Evolutionary conservation across 2,329 filamentous ascomycete genomes (phyloP).

Genomic region (Colletotrichum trifolii): DNA sequence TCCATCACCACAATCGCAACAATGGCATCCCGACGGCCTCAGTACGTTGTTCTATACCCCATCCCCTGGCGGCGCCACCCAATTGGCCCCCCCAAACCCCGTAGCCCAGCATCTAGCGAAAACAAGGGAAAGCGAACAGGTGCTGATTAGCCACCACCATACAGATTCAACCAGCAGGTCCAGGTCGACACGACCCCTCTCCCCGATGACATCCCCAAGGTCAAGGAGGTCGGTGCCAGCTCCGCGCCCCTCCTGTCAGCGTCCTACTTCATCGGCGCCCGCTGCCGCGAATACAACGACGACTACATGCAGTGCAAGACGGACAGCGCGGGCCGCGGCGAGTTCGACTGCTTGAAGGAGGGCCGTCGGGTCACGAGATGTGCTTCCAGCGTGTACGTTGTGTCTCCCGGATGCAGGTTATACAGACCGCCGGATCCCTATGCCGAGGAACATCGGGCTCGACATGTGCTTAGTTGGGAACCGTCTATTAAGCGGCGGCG

Average conservation of each 20-base stretch:
- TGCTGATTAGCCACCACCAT: not conserved
- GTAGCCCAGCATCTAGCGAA: not conserved
- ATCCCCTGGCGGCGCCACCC: not conserved
- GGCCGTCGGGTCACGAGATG: conserved; percentile 96
- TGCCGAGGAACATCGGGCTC: too few relatives aligned
- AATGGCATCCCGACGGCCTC: conserved; percentile 56
- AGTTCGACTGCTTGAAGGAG: conserved; percentile 95
- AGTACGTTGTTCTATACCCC: conserved; percentile 47
- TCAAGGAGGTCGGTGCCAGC: conserved; percentile 91
- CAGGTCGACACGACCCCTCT: conserved; percentile 97
- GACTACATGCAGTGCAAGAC: conserved; percentile 99
- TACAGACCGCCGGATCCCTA: too few relatives aligned
- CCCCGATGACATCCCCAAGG: conserved; percentile 89
- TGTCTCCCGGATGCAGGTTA: not conserved
- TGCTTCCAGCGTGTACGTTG: conserved; percentile 90
- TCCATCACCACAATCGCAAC: conserved; percentile 40
- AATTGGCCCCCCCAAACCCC: conserved; percentile 16
- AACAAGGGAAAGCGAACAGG: not conserved
- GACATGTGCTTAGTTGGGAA: too few relatives aligned
- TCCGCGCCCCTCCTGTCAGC: conserved; percentile 93
- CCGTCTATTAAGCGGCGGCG: too few relatives aligned
- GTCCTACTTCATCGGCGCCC: conserved; percentile 95
- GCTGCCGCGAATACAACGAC: conserved; percentile 96
- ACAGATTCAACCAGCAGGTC: conserved; percentile 92
- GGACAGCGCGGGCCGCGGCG: conserved; percentile 88